These are phyloP conservation scores for Pinus tabuliformis DNA, from an alignment of 75 land plant species.

Conservation along the genomic window DNA sequence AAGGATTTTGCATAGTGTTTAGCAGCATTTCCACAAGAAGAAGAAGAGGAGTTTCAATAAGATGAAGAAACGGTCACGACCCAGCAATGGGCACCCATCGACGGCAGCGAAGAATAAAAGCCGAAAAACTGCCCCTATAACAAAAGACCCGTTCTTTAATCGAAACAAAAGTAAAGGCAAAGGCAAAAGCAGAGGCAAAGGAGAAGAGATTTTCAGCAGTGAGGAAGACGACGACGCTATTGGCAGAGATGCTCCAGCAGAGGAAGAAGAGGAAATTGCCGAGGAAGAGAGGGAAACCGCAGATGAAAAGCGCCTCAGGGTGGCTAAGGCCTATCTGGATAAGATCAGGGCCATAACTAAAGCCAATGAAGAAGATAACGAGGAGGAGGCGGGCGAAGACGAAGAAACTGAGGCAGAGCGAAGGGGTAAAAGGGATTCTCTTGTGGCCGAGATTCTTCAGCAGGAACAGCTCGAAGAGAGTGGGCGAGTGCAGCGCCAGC, in stretches of 20 bases:
- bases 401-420: constrained; percentile 23
- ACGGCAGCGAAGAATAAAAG: not conserved
- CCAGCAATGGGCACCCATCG: not conserved
- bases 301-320: constrained; percentile 58
- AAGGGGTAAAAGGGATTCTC: constrained; percentile 51
- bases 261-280: constrained; percentile 25
- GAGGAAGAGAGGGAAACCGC: constrained; percentile 54
- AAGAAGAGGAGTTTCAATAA: too few species aligned
- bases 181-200: constrained; percentile 11
- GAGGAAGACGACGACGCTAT: constrained; percentile 10
- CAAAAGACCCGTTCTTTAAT: constrained; percentile 11
- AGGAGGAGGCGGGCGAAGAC: constrained; percentile 35
- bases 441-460: constrained; percentile 67
- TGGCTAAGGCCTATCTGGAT: constrained; percentile 58
- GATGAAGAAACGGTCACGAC: not conserved
- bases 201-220: constrained; percentile 32
- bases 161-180: constrained; percentile 12
- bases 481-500: constrained; percentile 52
- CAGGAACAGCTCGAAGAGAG: constrained; percentile 79
- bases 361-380: constrained; percentile 32
- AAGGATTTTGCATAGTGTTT: too few species aligned
- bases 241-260: not conserved
- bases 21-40: too few species aligned
- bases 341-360: constrained; percentile 31
- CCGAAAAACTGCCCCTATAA: not conserved